phyloP scores from a whole-genome alignment of 1,284 basidiomycete genomes.

The Tilletia caries region DNA sequence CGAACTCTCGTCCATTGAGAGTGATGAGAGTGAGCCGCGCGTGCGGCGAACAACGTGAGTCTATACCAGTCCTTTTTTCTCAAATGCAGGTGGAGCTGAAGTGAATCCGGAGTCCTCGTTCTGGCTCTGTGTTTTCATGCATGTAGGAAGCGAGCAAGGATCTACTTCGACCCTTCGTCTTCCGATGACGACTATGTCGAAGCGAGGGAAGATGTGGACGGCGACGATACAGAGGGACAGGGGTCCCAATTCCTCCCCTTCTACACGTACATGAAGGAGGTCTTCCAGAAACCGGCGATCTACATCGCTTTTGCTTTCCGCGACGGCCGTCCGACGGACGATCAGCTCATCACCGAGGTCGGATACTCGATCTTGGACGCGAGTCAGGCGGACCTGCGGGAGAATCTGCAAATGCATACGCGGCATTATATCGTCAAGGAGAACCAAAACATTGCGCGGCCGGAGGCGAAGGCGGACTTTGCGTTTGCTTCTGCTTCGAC shows the following conservation, averaged over 20 bases:
- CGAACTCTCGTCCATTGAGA: too few species aligned
- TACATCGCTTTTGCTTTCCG: slow-evolving; percentile 1
- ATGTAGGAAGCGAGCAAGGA: too few species aligned
- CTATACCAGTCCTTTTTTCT: too few species aligned
- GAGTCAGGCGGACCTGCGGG: neutral
- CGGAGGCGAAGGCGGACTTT: slow-evolving; percentile 1
- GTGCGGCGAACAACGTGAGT: too few species aligned
- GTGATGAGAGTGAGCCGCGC: too few species aligned
- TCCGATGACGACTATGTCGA: neutral
- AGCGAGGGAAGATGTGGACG: neutral
- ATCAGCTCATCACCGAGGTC: neutral
- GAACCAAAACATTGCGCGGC: neutral
- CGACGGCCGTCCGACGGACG: neutral
- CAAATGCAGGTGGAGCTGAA: too few species aligned
- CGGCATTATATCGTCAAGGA: neutral
- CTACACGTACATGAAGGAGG: neutral
- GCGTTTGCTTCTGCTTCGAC: neutral
- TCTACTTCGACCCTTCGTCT: too few species aligned
- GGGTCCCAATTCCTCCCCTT: neutral
- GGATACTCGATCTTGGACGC: neutral
- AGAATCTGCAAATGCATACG: neutral
- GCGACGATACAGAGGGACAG: neutral
- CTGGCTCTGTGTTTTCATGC: too few species aligned
- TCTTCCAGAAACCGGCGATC: neutral
- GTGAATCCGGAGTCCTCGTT: too few species aligned